These are phyloP conservation scores for Fusarium burgessii DNA, from an alignment of 2,329 filamentous ascomycete species.

Conservation along the genomic window DNA sequence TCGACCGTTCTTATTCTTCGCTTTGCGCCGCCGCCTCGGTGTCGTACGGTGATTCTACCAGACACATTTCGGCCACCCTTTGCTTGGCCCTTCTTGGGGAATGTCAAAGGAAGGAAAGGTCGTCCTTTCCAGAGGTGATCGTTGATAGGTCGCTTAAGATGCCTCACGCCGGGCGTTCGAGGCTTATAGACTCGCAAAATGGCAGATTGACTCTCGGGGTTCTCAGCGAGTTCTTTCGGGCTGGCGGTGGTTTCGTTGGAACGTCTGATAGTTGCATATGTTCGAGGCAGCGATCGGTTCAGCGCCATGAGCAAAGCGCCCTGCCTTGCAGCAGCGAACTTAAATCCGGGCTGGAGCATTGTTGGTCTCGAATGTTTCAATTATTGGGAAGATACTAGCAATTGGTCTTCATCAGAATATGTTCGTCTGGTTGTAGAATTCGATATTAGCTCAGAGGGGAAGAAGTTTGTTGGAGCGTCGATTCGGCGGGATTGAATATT, in stretches of 20 bases:
- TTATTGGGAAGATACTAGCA: conserved; percentile 1
- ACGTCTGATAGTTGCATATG: conserved; percentile 48
- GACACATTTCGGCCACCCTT: conserved; percentile 93
- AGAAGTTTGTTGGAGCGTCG: conserved; percentile 19
- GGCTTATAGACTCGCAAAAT: conserved; percentile 90
- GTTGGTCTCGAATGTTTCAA: conserved; percentile 1
- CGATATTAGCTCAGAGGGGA: conserved; percentile 29
- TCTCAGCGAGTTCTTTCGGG: conserved; percentile 45
- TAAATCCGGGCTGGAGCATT: conserved; percentile 51
- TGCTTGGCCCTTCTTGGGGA: conserved; percentile 90
- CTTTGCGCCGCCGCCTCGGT: conserved; percentile 93
- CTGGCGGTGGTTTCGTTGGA: conserved; percentile 36
- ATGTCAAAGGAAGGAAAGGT: conserved; percentile 84
- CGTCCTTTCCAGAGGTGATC: conserved; percentile 97
- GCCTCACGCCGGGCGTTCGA: conserved; percentile 89
- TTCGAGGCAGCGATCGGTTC: conserved; percentile 44
- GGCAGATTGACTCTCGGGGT: conserved; percentile 51
- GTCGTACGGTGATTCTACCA: conserved; percentile 87
- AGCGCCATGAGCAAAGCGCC: conserved; percentile 48
- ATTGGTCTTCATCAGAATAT: conserved; percentile 31
- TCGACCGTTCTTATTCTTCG: conserved; percentile 92
- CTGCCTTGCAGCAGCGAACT: conserved; percentile 47
- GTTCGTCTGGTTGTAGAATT: conserved; percentile 17
- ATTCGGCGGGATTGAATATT: conserved; percentile 18
- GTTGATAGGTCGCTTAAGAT: conserved; percentile 92